Evolutionary conservation across 2,329 filamentous ascomycete genomes (phyloP).

Genomic region (Boeremia exigua): DNA sequence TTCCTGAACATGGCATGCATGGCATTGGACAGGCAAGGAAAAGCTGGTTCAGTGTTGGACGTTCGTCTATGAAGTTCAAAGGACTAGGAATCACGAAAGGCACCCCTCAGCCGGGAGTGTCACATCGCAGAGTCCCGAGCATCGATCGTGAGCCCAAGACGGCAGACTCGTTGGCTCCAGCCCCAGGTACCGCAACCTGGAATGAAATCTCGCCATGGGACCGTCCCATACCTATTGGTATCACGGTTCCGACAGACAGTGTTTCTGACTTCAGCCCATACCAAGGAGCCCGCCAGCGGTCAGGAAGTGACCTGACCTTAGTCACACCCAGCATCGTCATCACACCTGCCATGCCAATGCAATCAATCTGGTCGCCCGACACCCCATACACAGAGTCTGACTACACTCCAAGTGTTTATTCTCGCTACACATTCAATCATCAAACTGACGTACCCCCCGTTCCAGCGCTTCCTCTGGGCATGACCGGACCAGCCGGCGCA

Average conservation of each 20-base stretch:
- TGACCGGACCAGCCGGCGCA: conserved; percentile 20
- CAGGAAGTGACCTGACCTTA: conserved; percentile 42
- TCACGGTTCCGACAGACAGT: conserved; percentile 66
- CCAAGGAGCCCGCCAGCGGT: conserved; percentile 45
- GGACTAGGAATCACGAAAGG: conserved; percentile 46
- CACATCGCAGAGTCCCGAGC: conserved; percentile 22
- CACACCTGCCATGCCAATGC: conserved; percentile 59
- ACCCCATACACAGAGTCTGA: conserved; percentile 65
- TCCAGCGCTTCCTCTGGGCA: conserved; percentile 39
- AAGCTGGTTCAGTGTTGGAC: conserved; percentile 40
- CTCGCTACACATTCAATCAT: conserved; percentile 56
- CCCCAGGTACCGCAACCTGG: conserved; percentile 40
- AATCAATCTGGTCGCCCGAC: conserved; percentile 64
- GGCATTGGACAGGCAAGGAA: conserved; percentile 31
- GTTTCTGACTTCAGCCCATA: conserved; percentile 50
- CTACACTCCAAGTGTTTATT: conserved; percentile 66
- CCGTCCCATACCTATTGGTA: conserved; percentile 75
- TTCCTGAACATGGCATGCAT: conserved; percentile 42
- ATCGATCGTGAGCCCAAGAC: conserved; percentile 35
- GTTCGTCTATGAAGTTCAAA: conserved; percentile 37
- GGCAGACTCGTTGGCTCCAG: conserved; percentile 38
- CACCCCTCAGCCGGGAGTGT: conserved; percentile 36
- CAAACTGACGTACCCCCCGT: conserved; percentile 59
- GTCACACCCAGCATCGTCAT: conserved; percentile 60
- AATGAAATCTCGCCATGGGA: conserved; percentile 70